Evolutionary conservation across 2,329 filamentous ascomycete species (phyloP), one percentile per base, ranked within the genome.

Genomic region (Botrytis deweyae): DNA sequence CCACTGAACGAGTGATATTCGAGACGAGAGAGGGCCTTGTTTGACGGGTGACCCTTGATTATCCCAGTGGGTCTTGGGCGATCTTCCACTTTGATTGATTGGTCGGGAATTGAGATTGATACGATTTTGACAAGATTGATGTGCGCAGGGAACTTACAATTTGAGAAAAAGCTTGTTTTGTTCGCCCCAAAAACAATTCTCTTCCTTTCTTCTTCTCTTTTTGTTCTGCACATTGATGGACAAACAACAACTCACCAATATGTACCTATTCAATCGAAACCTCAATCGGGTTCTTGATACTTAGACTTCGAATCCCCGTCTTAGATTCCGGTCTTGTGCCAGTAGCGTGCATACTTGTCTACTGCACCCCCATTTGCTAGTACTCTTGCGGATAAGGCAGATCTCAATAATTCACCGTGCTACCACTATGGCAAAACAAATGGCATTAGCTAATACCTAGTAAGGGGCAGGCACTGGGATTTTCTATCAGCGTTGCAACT

Each of bases 31-130:
- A 49, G 65, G 36, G 49, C 49, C 5, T 55, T 68, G 49, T 29
- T 55, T 68, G 65, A 68, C 36, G 36, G 65, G 65, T 55, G 65
- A 33, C 49, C 66, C 49, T 58, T 68, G 66, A 69, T 58, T 12
- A 25, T 25, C 18, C 29, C 10, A 58, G 66, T 69, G 66, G 66
- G 38, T 25, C 66, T 42, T 44, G 38, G 38, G 3, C 10, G 38
- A 42, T 69, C 29, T 58, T 44, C 66, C 49, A 58, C 36, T 33
- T 25, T 70, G 40, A 46, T 44, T 70, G 68, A 67, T 67, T 38
- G 62, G 62, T 33, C 36, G 18, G 36, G 16, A 58, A 29, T 69
- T n/a, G 14, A 36, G 29, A 62, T 63, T 62, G 20, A 62, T 70
- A 36, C 52, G 65, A 44, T 49, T 49, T 49, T 69, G 49, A 58